Evolutionary conservation across 1,139 yeast species (phyloP), one percentile per base, ranked within the genome.

Genomic region (Candida sojae): DNA sequence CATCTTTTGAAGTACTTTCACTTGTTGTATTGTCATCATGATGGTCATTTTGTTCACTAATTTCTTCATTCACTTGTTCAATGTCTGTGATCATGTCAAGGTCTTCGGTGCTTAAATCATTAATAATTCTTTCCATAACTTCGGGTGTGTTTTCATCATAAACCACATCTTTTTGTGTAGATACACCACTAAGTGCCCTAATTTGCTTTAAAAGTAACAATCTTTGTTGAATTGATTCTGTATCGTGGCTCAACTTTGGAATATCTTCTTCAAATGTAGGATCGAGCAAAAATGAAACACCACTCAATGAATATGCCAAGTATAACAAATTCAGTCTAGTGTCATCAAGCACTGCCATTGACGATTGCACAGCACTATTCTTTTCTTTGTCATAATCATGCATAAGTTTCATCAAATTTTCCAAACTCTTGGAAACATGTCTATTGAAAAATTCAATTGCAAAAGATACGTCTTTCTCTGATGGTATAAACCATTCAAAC

Each of bases 401-500:
- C 67, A 79, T 73, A 17, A 77, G 53, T 1, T 57, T 51, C 57
- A 71, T 77, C 30, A 85, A 66, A 34, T 73, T 73, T 0, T 65
- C 61, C 39, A 83, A 65, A 7, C 82, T 66, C 40, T 65, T 70
- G 0, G 73, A 58, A 0, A 82, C 75, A 47, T 86, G 79, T 4
- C 63, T 67, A 32, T 77, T 80, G 57, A 86, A 87, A 29, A 83
- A 66, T 8, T 80, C 77, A 9, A 83, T 77, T 0, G 96, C 92
- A 60, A 81, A 80, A 1, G 70, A 70, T 1, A 90, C 71, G 48
- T 86, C 92, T 3, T 62, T 68, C 3, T 68, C 67, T 0, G 72
- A 59, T 0, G 98, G 97, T 0, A 77, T 64, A 59, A 84, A 90
- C 99, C 99, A 93, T 1, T 76, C 70, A 56, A 90, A 84, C 0